These are phyloP conservation scores for Spathaspora gorwiae DNA, from an alignment of 805 yeast genomes.

Conservation along the genomic window DNA sequence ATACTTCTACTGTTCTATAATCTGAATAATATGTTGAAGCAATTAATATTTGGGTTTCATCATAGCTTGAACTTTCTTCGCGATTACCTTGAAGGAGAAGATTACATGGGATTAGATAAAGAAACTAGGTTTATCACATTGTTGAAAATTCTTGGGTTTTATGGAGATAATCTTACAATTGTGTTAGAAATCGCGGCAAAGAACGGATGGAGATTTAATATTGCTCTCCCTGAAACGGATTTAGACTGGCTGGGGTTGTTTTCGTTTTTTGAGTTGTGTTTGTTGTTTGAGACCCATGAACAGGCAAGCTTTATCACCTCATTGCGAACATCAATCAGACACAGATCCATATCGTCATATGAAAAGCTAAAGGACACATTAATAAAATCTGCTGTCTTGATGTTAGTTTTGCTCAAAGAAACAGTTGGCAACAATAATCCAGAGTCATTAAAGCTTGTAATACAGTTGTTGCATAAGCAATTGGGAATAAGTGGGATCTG, in stretches of 20 bases:
- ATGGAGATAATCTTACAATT: slow-evolving; percentile 46
- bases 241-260: slow-evolving; percentile 18
- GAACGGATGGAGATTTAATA: slow-evolving; percentile 29
- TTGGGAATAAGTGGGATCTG: slow-evolving; percentile 70
- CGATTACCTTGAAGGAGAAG: slow-evolving; percentile 21
- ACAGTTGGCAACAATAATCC: background rate
- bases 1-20: slow-evolving; percentile 57
- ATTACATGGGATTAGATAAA: slow-evolving; percentile 14
- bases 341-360: slow-evolving; percentile 40
- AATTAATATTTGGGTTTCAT: slow-evolving; percentile 48
- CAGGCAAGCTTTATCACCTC: slow-evolving; percentile 41
- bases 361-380: slow-evolving; percentile 39
- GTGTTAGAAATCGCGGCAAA: slow-evolving; percentile 22
- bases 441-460: slow-evolving; percentile 37
- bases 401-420: slow-evolving; percentile 1
- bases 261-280: slow-evolving; percentile 39
- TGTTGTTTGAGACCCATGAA: slow-evolving; percentile 49
- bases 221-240: background rate
- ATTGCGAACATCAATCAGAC: slow-evolving; percentile 36
- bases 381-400: slow-evolving; percentile 5
- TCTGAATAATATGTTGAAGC: slow-evolving; percentile 18
- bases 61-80: slow-evolving; percentile 45
- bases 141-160: slow-evolving; percentile 48
- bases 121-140: slow-evolving; percentile 39
- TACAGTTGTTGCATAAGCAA: slow-evolving; percentile 65